phyloP scores from a whole-genome alignment of 192 early-diverging fungal genomes.

The Coemansia sp. region DNA sequence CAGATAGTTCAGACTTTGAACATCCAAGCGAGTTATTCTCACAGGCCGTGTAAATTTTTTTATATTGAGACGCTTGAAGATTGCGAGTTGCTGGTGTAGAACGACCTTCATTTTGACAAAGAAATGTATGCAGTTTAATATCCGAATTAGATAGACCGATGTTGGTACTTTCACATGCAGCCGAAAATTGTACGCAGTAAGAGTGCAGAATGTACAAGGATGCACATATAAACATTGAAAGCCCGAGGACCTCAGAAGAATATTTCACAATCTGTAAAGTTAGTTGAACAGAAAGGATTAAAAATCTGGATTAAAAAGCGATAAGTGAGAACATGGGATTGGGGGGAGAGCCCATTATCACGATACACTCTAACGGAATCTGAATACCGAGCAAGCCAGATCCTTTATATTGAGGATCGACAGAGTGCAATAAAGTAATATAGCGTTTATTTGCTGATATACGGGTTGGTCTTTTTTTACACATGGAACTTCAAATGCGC shows the following conservation, averaged over 20 bases:
- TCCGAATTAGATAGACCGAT: no score
- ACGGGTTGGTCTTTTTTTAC: background rate
- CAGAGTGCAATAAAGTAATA: background rate
- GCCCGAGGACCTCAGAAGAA: no score
- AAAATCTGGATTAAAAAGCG: no score
- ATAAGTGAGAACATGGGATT: no score
- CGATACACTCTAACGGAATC: no score
- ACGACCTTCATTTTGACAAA: background rate
- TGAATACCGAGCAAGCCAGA: background rate
- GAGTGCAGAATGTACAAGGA: no score
- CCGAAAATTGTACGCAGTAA: constrained; percentile 3
- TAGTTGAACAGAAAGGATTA: no score
- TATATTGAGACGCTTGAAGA: background rate
- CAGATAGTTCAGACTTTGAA: constrained; percentile 36
- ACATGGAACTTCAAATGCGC: no score
- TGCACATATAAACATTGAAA: no score
- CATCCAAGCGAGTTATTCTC: constrained; percentile 29
- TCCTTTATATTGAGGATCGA: constrained; percentile 7
- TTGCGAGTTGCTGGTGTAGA: no score
- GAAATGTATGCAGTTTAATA: background rate
- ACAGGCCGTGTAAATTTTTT: constrained; percentile 17
- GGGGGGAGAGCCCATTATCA: no score
- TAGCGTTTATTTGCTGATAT: background rate
- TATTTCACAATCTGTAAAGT: no score
- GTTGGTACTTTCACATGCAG: background rate